These are phyloP conservation scores for Cenococcum geophilum DNA, from an alignment of 495 filamentous ascomycete genomes.

Conservation along the genomic window DNA sequence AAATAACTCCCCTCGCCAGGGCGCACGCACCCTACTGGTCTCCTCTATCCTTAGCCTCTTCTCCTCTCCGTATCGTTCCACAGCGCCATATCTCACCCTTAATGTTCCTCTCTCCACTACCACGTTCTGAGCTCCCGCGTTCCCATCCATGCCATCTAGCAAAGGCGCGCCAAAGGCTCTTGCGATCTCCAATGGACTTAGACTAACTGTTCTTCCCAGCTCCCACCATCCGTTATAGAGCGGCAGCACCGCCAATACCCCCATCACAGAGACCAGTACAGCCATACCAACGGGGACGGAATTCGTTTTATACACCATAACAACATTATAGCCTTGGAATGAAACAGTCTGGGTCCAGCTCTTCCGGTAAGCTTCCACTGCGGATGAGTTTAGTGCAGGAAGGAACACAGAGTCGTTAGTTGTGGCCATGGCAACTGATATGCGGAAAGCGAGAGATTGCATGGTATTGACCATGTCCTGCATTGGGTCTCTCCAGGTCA, in stretches of 20 bases:
- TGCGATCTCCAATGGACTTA: slow-evolving; percentile 28
- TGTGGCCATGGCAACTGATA: slow-evolving; percentile 17
- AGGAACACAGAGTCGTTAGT: slow-evolving; percentile 11
- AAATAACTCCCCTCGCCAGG: slow-evolving; percentile 22
- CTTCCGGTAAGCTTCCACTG: background rate
- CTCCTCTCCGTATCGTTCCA: slow-evolving; percentile 24
- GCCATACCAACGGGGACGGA: slow-evolving; percentile 7
- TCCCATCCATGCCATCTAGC: slow-evolving; percentile 22
- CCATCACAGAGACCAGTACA: slow-evolving; percentile 13
- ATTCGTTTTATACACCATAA: slow-evolving; percentile 10
- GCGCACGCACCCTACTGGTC: slow-evolving; percentile 9
- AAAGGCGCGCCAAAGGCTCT: slow-evolving; percentile 25
- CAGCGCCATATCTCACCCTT: slow-evolving; percentile 19
- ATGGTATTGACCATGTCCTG: slow-evolving; percentile 17
- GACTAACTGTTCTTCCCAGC: slow-evolving; percentile 15
- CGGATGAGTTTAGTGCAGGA: slow-evolving; percentile 1
- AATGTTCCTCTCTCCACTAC: slow-evolving; percentile 15
- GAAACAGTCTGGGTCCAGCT: slow-evolving; percentile 9
- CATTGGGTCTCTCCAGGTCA: slow-evolving; percentile 22
- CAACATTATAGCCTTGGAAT: background rate
- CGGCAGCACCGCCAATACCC: slow-evolving; percentile 13
- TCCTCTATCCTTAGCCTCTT: slow-evolving; percentile 26
- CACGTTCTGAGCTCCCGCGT: slow-evolving; percentile 14
- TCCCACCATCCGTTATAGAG: slow-evolving; percentile 24
- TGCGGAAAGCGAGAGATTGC: slow-evolving; percentile 22